Evolutionary conservation across 2,329 filamentous ascomycete genomes (phyloP), one percentile per base, ranked within the genome.

Genomic region (Cryphonectria nitschkei): DNA sequence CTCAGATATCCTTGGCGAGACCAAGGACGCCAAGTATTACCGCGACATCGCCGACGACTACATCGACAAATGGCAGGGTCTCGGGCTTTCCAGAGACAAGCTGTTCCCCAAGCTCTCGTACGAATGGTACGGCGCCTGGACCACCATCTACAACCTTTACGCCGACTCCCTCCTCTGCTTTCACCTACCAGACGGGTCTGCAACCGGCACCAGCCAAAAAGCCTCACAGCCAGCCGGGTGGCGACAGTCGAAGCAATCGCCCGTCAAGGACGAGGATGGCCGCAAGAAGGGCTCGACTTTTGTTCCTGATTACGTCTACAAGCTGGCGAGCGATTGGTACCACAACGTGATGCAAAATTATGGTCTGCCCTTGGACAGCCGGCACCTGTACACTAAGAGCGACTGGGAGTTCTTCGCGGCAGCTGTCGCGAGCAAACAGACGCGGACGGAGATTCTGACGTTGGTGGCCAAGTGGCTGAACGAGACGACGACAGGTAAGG

Each of bases 401-500:
- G 94, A 97, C 81, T 97, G 94, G 94, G 91, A 96, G 76, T 94
- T 97, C 79, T 95, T 96, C 79, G 92, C 93, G 0, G 93, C 94
- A 63, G 92, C 93, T 1, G 91, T 97, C 6, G 88, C 93, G 4
- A 90, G 89, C 75, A 87, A 88, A 78, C 82, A 85, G 70, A 92
- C 92, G 1, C 87, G 93, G 68, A 85, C 86, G 2, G 88, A 92
- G 78, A 94, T 97, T 66, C 82, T 96, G 50, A 86, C 93, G 72
- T 87, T 89, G 26, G 91, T 96, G 56, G 92, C 93, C 0, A 83
- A 83, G 69, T 97, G 94, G 94, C 84, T 97, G 71, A 97, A 96
- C 77, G 93, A 97, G 81, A 97, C 93, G 0, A 84, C 81, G 26
- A 95, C 89, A 11, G 85, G 86, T 87, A 81, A 74, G 83, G n/a